Base-by-base conservation (phyloP, 495 filamentous ascomycete species). In the Podospora pseudoanserina region DNA sequence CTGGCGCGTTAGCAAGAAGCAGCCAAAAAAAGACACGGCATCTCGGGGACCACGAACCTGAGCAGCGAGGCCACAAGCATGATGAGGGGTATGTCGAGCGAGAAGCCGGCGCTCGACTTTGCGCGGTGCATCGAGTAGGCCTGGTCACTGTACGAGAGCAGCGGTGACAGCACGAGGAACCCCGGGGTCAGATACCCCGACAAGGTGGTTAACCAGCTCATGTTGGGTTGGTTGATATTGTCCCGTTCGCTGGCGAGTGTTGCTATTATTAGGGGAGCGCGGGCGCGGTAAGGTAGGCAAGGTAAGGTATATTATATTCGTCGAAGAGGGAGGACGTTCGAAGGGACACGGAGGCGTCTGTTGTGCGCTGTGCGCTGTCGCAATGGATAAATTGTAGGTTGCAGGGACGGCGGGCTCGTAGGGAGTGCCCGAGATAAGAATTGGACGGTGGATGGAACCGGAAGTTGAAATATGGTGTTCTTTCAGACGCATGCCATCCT, bases 41-140 rank as follows among this genome's bases (percentile, higher is more conserved):
- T 18, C 11, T 27, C 55, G 56, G 16, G 57, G 23, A 27, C 15
- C 49, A 76, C 87, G 72, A 80, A 96, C 90, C 96, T 95, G 30
- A 97, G 80, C 65, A 97, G 88, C 11, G 93, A 97, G 16, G 95
- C 91, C 57, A 96, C 88, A 30, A 99, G 91, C 95, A 99, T 99
- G 71, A 99, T 99, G 69, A 98, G 78, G 5, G 95, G 96, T 59
- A 97, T 99, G 76, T 99, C 91, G 53, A 89, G 77, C 15, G 83
- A 86, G 82, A 99, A 99, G 49, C 95, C 95, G 20, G 90, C 91
- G 58, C 93, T 97, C 34, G 88, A 92, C 74, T 89, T 90, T 34
- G 79, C 85, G 70, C 88, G 86, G 76, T 97, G 87, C 79, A 99
- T 98, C 74, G 89, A 91, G 68, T 91, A 85, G 70, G 95, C 97